A percentile compares a stretch with the other conserved stretches of the same genome.
Conservation (phyloP, 73 alveolate species). For the Durusdinium trenchii region DNA sequence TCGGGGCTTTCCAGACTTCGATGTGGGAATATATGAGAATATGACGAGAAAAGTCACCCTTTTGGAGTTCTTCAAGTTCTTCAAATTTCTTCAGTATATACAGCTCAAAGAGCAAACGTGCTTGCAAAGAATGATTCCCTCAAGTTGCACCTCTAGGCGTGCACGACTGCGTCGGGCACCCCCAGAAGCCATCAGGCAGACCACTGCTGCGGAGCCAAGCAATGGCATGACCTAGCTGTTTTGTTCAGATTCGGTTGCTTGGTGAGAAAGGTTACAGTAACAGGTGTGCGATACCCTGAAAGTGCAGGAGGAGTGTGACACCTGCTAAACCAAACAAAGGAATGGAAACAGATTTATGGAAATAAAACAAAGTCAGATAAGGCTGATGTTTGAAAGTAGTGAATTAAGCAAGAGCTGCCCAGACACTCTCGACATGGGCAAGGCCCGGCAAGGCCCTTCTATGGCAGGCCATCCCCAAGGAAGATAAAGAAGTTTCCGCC, state of each 20-base stretch:
- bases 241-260: background rate
- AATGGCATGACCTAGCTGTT: conserved; percentile 35
- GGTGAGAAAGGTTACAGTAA: background rate
- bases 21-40: background rate
- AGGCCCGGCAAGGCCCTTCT: too few relatives aligned
- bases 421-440: too few relatives aligned
- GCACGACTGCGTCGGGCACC: conserved; percentile 69
- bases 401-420: background rate
- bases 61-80: background rate
- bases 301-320: background rate
- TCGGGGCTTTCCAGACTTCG: background rate
- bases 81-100: background rate
- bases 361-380: background rate
- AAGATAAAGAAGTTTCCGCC: too few relatives aligned
- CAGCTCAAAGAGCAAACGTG: background rate
- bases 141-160: conserved; percentile 48
- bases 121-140: too few relatives aligned
- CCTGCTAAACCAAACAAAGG: too few relatives aligned
- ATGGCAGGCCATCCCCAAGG: too few relatives aligned
- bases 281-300: background rate
- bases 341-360: background rate
- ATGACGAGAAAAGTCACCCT: background rate
- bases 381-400: background rate
- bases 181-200: conserved; percentile 64
- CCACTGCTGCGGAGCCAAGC: conserved; percentile 41